These are phyloP conservation scores for Mycena latifolia DNA, from an alignment of 768 basidiomycete species.

Conservation along the genomic window DNA sequence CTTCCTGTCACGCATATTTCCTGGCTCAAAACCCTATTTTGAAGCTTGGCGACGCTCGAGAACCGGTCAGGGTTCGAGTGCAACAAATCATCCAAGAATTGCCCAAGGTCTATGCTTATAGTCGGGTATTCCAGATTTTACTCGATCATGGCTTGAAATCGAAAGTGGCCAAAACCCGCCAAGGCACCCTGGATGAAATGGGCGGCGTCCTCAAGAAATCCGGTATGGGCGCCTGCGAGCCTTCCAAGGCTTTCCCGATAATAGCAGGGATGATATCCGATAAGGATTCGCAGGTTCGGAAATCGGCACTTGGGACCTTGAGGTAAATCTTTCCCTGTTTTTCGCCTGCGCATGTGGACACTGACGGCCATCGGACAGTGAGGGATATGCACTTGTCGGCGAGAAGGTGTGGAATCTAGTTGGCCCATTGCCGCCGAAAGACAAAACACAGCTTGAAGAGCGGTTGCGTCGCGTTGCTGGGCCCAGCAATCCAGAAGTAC, in stretches of 20 bases:
- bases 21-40: slow-evolving; percentile 10
- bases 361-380: slow-evolving; percentile 58
- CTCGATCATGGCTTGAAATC: slow-evolving; percentile 91
- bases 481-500: slow-evolving; percentile 61
- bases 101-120: slow-evolving; percentile 93
- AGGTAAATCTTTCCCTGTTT: slow-evolving; percentile 66
- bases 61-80: slow-evolving; percentile 83
- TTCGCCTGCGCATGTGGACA: slow-evolving; percentile 19
- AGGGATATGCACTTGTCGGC: slow-evolving; percentile 85
- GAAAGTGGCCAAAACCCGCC: slow-evolving; percentile 92
- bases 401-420: slow-evolving; percentile 89
- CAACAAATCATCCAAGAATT: slow-evolving; percentile 87
- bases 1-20: neutral
- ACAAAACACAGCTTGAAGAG: slow-evolving; percentile 94
- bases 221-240: slow-evolving; percentile 86
- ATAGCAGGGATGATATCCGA: slow-evolving; percentile 88
- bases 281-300: slow-evolving; percentile 90
- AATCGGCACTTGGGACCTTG: slow-evolving; percentile 84
- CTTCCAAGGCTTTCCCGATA: slow-evolving; percentile 80
- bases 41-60: slow-evolving; percentile 94
- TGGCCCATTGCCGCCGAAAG: slow-evolving; percentile 82
- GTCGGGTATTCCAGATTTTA: slow-evolving; percentile 89
- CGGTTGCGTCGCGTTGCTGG: slow-evolving; percentile 86
- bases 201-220: slow-evolving; percentile 82
- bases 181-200: slow-evolving; percentile 88